These are phyloP conservation scores for Epicoccum sorghinum DNA, from an alignment of 2,329 filamentous ascomycete genomes.

Conservation along the genomic window DNA sequence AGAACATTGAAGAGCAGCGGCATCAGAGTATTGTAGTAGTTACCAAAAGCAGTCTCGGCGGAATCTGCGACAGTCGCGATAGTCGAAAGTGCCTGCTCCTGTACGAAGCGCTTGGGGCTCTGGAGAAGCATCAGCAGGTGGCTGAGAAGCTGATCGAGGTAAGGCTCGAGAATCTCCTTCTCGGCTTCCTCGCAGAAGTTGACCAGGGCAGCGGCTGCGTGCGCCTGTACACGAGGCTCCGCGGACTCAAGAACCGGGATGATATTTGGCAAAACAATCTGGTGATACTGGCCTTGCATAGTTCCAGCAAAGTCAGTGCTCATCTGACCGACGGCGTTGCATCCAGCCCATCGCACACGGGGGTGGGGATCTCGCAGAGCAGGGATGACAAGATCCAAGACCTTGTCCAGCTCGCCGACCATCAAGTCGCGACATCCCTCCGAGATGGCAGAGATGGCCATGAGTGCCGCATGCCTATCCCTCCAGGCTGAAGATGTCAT, in stretches of 20 bases:
- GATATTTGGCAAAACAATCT: constrained; percentile 84
- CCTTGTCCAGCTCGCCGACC: constrained; percentile 91
- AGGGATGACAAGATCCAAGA: constrained; percentile 92
- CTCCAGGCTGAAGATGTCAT: constrained; percentile 94
- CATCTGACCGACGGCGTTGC: constrained; percentile 99
- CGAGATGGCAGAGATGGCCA: constrained; percentile 98
- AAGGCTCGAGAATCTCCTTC: constrained; percentile 87
- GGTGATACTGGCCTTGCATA: constrained; percentile 96
- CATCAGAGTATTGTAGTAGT: constrained; percentile 97
- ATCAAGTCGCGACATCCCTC: constrained; percentile 96
- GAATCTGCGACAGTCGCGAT: constrained; percentile 99
- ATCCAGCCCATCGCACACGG: constrained; percentile 94
- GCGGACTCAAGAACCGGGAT: constrained; percentile 89
- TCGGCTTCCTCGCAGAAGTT: constrained; percentile 99
- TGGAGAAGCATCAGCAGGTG: constrained; percentile 87
- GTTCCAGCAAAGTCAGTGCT: constrained; percentile 98
- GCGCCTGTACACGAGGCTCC: constrained; percentile 93
- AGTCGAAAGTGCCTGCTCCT: constrained; percentile 95
- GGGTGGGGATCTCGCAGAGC: constrained; percentile 88
- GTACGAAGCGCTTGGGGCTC: constrained; percentile 92
- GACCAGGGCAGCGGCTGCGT: constrained; percentile 95
- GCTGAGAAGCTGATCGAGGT: constrained; percentile 84
- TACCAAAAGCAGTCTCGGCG: constrained; percentile 89
- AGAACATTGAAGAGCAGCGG: constrained; percentile 89
- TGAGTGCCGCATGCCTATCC: constrained; percentile 93